phyloP scores from a whole-genome alignment of 1,284 basidiomycete genomes.

The Coniferiporia weirii region DNA sequence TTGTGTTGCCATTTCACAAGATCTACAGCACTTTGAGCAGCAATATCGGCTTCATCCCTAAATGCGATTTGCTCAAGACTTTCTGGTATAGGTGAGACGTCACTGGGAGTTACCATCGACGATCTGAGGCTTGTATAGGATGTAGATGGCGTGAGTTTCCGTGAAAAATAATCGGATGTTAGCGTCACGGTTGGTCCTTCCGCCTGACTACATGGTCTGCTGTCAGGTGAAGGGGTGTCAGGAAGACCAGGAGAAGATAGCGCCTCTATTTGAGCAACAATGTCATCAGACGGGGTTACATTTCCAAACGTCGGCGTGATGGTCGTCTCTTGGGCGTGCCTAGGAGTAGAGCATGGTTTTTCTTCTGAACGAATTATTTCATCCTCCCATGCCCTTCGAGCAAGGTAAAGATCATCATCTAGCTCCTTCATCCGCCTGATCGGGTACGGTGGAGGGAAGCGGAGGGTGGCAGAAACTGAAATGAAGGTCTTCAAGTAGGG shows the following conservation, averaged over 20 bases:
- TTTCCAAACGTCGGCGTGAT: constrained; percentile 28
- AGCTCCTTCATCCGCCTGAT: constrained; percentile 83
- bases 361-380: constrained; percentile 79
- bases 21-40: constrained; percentile 64
- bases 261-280: constrained; percentile 68
- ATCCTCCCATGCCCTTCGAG: constrained; percentile 77
- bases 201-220: constrained; percentile 1
- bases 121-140: constrained; percentile 23
- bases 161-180: constrained; percentile 38
- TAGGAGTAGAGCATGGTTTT: constrained; percentile 31
- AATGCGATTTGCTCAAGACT: constrained; percentile 29
- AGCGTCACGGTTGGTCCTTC: constrained; percentile 2
- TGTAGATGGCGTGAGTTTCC: constrained; percentile 27
- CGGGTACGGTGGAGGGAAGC: constrained; percentile 86
- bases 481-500: constrained; percentile 84
- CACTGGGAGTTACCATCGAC: constrained; percentile 3
- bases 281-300: constrained; percentile 36
- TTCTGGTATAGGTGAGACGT: neutral
- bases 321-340: constrained; percentile 42
- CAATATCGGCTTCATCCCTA: constrained; percentile 56
- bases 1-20: constrained; percentile 75
- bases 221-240: constrained; percentile 27
- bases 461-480: constrained; percentile 85
- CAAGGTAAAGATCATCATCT: constrained; percentile 64
- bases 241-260: constrained; percentile 48